Percentiles rank a stretch among this genome's conserved stretches.
These are phyloP conservation scores for Mortierella sp. DNA, from an alignment of 371 early-diverging fungal species.

Conservation along the genomic window DNA sequence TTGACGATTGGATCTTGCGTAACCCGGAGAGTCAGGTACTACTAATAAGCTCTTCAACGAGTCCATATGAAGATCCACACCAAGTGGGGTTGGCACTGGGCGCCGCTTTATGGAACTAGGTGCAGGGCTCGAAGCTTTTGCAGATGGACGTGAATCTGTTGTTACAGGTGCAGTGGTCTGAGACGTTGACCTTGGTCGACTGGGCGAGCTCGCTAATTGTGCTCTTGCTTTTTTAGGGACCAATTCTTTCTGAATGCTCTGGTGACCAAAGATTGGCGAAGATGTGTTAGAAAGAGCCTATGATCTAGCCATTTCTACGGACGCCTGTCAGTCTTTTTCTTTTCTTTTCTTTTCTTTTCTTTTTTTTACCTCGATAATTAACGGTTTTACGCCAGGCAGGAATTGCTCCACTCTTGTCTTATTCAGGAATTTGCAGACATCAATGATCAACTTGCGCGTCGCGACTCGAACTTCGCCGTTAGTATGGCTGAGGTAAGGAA, in stretches of 20 bases:
- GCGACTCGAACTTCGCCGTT: conserved; percentile 78
- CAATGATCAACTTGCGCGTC: conserved; percentile 70
- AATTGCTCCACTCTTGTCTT: conserved; percentile 56
- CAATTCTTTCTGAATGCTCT: conserved; percentile 51
- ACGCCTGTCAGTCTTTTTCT: background rate
- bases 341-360: too few species aligned
- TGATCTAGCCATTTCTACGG: background rate
- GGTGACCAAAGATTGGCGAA: background rate
- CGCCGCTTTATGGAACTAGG: conserved; percentile 13
- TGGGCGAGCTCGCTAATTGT: conserved; percentile 2
- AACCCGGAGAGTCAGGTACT: conserved; percentile 40
- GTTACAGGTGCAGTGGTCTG: background rate
- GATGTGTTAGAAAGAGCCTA: background rate
- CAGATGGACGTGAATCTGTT: background rate
- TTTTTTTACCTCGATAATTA: conserved; percentile 49
- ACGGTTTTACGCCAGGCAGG: conserved; percentile 50
- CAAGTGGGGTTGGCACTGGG: conserved; percentile 20
- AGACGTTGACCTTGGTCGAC: conserved; percentile 11
- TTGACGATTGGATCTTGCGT: conserved; percentile 23
- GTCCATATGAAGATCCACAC: conserved; percentile 51
- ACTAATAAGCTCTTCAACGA: conserved; percentile 44
- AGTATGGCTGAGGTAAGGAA: conserved; percentile 72
- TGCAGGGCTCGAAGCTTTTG: background rate
- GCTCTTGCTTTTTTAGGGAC: conserved; percentile 30
- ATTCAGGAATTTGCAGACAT: conserved; percentile 59